Evolutionary conservation across 257 asterid species (phyloP), one percentile per base, ranked within the genome.

Genomic region (Hygrophila difformis): DNA sequence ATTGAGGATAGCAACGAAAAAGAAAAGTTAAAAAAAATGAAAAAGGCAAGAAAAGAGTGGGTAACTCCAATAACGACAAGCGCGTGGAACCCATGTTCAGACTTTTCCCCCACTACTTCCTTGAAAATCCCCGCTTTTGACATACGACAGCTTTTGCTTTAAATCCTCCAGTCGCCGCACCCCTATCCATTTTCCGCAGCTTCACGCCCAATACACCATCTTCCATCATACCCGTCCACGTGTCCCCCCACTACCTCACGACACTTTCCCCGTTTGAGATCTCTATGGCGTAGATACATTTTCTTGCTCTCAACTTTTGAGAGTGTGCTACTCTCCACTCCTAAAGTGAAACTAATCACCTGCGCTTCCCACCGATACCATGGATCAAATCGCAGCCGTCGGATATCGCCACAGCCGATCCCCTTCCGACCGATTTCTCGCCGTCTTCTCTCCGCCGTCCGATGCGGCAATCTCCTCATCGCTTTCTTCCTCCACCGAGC

Each of bases 361-460:
- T 52, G 52, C 47, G n/a, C n/a, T n/a, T n/a, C n/a, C n/a, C n/a
- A n/a, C n/a, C 9, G 34, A 17, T 2, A 18, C 6, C 21, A 82
- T 82, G 93, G 85, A 79, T 6, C 78, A 54, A 44, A 73, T 60
- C 71, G 66, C 64, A 48, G 55, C 28, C 68, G 58, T 21, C 14
- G 57, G 19, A 31, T 62, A 50, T 64, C 84, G 82, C 53, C 82
- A 73, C 53, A 79, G 84, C 17, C 74, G 74, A 11, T 71, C 87
- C 6, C 79, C 84, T 0, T 73, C 86, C 55, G 87, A 79, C 39
- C 69, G 94, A 12, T 79, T 79, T 45, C 70, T 82, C 50, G 68
- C 49, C 34, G 82, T 79, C 9, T 79, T 76, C 72, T 79, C 84
- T n/a, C 87, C 87, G 9, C 79, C 94, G 4, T 41, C 54, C 42